Conservation (phyloP, 129 eudicot genomes). For the Helichrysum umbraculigerum region DNA sequence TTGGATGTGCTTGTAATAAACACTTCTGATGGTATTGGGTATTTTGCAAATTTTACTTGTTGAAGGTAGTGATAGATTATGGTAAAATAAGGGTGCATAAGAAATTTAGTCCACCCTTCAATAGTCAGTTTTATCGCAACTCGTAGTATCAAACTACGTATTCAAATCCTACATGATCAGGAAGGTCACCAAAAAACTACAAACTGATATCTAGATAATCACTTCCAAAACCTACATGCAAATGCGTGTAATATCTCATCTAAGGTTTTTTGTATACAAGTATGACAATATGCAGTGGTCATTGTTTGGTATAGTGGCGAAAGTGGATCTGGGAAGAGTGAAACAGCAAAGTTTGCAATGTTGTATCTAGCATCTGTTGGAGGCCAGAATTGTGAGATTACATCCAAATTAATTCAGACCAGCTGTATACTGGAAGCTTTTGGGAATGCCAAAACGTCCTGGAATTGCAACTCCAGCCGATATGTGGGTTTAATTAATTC, state of each 20-base stretch:
- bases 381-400: slow-evolving; percentile 62
- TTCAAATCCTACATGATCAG: not conserved
- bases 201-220: not conserved
- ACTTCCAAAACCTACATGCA: slow-evolving; percentile 1
- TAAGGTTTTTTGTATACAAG: not conserved
- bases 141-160: slow-evolving; percentile 1
- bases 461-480: slow-evolving; percentile 94
- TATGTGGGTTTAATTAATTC: slow-evolving; percentile 53
- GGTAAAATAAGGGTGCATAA: slow-evolving; percentile 6
- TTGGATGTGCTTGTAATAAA: slow-evolving; percentile 3
- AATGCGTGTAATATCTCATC: not conserved
- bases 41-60: not conserved
- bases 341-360: slow-evolving; percentile 90
- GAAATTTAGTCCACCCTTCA: not conserved
- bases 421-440: slow-evolving; percentile 84
- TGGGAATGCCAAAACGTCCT: slow-evolving; percentile 92
- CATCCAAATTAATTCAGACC: slow-evolving; percentile 63
- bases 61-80: not conserved
- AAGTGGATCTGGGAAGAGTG: slow-evolving; percentile 99
- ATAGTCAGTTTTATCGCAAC: not conserved
- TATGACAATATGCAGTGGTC: not conserved
- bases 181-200: not conserved
- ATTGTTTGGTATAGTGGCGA: slow-evolving; percentile 64
- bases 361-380: slow-evolving; percentile 79
- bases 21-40: not conserved